Base-by-base conservation (phyloP, 2,329 filamentous ascomycete species). In the Fusarium sp. region DNA sequence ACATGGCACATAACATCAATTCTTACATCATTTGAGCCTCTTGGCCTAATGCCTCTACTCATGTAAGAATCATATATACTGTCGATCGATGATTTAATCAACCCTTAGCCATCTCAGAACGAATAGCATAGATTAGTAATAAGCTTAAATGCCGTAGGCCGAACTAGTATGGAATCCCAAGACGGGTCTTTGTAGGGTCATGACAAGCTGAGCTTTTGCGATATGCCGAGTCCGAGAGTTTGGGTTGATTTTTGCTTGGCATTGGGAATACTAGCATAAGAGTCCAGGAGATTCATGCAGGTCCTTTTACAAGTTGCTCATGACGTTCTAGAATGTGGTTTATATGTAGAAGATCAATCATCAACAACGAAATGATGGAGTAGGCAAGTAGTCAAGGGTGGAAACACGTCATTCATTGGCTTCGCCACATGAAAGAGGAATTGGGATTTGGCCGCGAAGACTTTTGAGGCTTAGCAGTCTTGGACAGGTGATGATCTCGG, bases 391-490 rank as follows among this genome's bases (percentile, higher is more conserved):
- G 45, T 30, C 26, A 30, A 38, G 18, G 57, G 56, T 57, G 48
- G 61, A 39, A 59, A 45, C 63, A 45, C 61, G 68, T 72, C 72
- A 74, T 74, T 57, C 35, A 28, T 24, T 36, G 32, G 39, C 57
- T 65, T 50, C 62, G 62, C 63, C 58, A 65, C 59, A 63, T 47
- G 13, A 45, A 50, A 51, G 66, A 63, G 60, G 72, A 75, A 69
- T 59, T 55, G 60, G 48, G 32, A 57, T 60, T 22, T 35, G 68
- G 44, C 41, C 56, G 61, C 61, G 57, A 73, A 60, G 56, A 67
- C 20, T 41, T 57, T 48, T 60, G 72, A 73, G 72, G 72, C 72
- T 74, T 38, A 75, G 68, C 57, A 69, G 56, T 38, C 32, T 65
- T 56, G 41, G 58, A 45, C 58, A 71, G 42, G 70, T 47, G 45